These are phyloP conservation scores for Debaryomyces nepalensis DNA, from an alignment of 1,139 yeast species.

Conservation along the genomic window DNA sequence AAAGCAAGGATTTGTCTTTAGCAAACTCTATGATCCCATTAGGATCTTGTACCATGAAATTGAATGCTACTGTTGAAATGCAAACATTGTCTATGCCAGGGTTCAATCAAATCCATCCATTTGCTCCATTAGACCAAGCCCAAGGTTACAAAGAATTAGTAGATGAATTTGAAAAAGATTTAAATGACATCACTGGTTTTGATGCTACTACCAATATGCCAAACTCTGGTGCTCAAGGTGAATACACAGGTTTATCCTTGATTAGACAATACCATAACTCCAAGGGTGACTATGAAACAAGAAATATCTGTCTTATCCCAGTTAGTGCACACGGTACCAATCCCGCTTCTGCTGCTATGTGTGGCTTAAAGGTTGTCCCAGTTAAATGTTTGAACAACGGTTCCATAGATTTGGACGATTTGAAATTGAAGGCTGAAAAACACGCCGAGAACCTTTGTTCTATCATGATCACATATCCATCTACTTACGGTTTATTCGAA, in stretches of 20 bases:
- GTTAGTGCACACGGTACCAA: conserved; percentile 98
- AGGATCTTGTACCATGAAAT: conserved; percentile 98
- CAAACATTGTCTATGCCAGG: conserved; percentile 94
- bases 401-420: conserved; percentile 79
- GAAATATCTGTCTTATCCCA: conserved; percentile 92
- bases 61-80: conserved; percentile 95
- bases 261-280: conserved; percentile 78
- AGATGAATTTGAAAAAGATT: conserved; percentile 76
- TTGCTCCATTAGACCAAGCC: conserved; percentile 88
- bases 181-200: conserved; percentile 94
- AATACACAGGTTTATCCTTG: conserved; percentile 89
- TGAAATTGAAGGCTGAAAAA: conserved; percentile 72
- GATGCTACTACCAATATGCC: conserved; percentile 93
- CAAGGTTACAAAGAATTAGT: conserved; percentile 79
- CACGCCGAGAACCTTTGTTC: conserved; percentile 78
- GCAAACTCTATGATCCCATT: conserved; percentile 97
- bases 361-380: conserved; percentile 91
- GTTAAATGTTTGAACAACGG: conserved; percentile 87
- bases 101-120: conserved; percentile 86
- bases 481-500: conserved; percentile 95
- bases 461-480: conserved; percentile 95
- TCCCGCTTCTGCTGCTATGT: conserved; percentile 98
- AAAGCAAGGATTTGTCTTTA: conserved; percentile 85
- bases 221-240: conserved; percentile 98
- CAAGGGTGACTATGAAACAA: conserved; percentile 64